Evolutionary conservation across 164 flowering plant genomes (phyloP).

Genomic region (Aristolochia contorta): DNA sequence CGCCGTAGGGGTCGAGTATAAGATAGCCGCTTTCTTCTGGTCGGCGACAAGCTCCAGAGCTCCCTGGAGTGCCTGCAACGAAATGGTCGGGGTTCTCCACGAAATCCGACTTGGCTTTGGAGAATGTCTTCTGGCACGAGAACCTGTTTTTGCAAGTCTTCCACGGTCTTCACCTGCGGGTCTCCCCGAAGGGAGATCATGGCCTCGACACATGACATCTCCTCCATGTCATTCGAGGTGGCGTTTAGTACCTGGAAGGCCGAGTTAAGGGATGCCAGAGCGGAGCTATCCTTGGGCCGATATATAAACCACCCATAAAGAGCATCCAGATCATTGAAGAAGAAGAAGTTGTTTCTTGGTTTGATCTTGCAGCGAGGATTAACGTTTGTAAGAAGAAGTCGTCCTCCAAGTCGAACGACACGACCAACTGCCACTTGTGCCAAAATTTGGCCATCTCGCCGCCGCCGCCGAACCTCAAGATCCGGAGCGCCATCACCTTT

Average conservation of each 20-base stretch:
- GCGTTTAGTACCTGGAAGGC: slow-evolving; percentile 6
- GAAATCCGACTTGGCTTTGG: slow-evolving; percentile 21
- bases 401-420: slow-evolving; percentile 7
- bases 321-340: not conserved
- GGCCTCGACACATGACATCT: slow-evolving; percentile 14
- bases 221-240: slow-evolving; percentile 7
- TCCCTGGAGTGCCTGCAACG: slow-evolving; percentile 5
- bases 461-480: not conserved
- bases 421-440: slow-evolving; percentile 14
- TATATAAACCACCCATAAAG: slow-evolving; percentile 14
- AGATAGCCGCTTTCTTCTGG: slow-evolving; percentile 13
- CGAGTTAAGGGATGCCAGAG: not conserved
- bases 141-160: slow-evolving; percentile 12
- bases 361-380: not conserved
- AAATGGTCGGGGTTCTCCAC: slow-evolving; percentile 12
- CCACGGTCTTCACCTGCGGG: slow-evolving; percentile 4
- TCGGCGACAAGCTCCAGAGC: slow-evolving; percentile 5
- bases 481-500: slow-evolving; percentile 4
- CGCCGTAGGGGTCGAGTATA: slow-evolving; percentile 23
- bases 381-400: slow-evolving; percentile 7
- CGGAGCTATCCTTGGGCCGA: slow-evolving; percentile 6
- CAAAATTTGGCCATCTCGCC: slow-evolving; percentile 2
- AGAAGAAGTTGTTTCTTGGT: not conserved
- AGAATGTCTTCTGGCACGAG: slow-evolving; percentile 8
- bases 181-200: slow-evolving; percentile 9